A percentile compares a stretch with the other conserved stretches of the same genome.
These are phyloP conservation scores for Pisolithus thermaeus DNA, from an alignment of 1,284 basidiomycete genomes.

Conservation along the genomic window DNA sequence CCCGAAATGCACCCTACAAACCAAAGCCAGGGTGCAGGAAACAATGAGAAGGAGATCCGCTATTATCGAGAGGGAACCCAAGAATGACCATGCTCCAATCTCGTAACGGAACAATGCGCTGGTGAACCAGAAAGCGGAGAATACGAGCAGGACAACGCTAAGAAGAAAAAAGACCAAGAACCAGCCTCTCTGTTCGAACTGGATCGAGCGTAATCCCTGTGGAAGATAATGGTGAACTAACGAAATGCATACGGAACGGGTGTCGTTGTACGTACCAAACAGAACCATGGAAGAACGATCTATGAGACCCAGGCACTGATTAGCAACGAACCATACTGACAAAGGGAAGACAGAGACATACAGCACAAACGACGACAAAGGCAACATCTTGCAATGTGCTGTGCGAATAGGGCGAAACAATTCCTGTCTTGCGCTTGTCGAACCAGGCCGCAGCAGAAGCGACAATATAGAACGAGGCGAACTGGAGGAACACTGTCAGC, in stretches of 20 bases:
- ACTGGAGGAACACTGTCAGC: slow-evolving; percentile 45
- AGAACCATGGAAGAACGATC: slow-evolving; percentile 45
- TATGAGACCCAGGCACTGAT: slow-evolving; percentile 13
- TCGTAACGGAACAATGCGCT: slow-evolving; percentile 45
- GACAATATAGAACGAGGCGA: slow-evolving; percentile 47
- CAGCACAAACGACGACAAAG: slow-evolving; percentile 37
- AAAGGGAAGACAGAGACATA: slow-evolving; percentile 22
- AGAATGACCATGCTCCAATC: slow-evolving; percentile 45
- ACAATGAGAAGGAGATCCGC: slow-evolving; percentile 38
- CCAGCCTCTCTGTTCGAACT: slow-evolving; percentile 36
- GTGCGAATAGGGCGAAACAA: slow-evolving; percentile 27
- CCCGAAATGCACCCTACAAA: slow-evolving; percentile 47
- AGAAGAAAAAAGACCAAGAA: slow-evolving; percentile 41
- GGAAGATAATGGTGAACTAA: slow-evolving; percentile 1
- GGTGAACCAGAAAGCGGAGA: slow-evolving; percentile 40
- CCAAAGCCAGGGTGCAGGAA: slow-evolving; percentile 37
- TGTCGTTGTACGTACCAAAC: slow-evolving; percentile 30
- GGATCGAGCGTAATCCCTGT: slow-evolving; percentile 46
- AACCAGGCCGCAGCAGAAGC: slow-evolving; percentile 48
- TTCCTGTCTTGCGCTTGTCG: slow-evolving; percentile 38
- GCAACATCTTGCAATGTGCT: slow-evolving; percentile 37
- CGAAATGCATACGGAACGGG: not conserved
- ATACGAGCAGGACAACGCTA: slow-evolving; percentile 35
- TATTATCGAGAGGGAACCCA: slow-evolving; percentile 39
- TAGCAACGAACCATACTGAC: not conserved